Percentiles rank a stretch among this genome's conserved stretches.
Conservation (phyloP, 1,139 yeast species). For the Geotrichum aggregatum region DNA sequence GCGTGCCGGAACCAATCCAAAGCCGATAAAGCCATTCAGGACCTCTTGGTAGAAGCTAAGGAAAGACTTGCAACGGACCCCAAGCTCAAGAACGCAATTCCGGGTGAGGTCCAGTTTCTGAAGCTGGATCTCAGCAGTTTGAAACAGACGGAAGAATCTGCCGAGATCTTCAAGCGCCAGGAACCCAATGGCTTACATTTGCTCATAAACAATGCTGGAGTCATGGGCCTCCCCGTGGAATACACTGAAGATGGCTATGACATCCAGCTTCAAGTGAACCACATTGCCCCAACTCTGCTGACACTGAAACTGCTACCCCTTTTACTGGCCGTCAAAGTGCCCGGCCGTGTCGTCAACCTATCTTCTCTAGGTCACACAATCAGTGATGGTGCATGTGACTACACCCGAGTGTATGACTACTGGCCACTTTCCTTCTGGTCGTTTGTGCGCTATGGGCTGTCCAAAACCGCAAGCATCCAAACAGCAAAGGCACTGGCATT, state of each 20-base stretch:
- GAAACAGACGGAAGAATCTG: conserved; percentile 55
- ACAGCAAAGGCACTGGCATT: conserved; percentile 61
- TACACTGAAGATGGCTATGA: conserved; percentile 70
- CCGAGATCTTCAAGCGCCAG: conserved; percentile 44
- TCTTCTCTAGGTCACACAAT: conserved; percentile 69
- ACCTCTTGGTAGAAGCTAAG: conserved; percentile 52
- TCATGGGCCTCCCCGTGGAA: conserved; percentile 68
- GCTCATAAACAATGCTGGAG: conserved; percentile 75
- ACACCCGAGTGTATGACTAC: conserved; percentile 53
- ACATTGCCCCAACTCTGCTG: conserved; percentile 67
- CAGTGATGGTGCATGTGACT: conserved; percentile 49
- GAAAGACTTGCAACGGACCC: conserved; percentile 32
- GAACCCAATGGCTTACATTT: conserved; percentile 55
- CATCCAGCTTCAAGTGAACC: conserved; percentile 75
- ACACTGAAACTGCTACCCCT: conserved; percentile 59
- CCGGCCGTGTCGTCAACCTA: conserved; percentile 60
- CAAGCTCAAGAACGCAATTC: conserved; percentile 26
- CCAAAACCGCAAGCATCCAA: conserved; percentile 79
- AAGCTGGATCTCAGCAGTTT: conserved; percentile 62
- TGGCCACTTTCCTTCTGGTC: conserved; percentile 57
- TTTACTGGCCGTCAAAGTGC: conserved; percentile 42
- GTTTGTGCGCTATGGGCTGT: conserved; percentile 74
- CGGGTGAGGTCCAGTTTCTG: conserved; percentile 57
- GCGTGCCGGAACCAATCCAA: conserved; percentile 63
- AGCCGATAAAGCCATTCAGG: conserved; percentile 53